A percentile compares a stretch with the other conserved stretches of the same genome.
phyloP scores from a whole-genome alignment of 495 filamentous ascomycete species.

The Annulohypoxylon nitens region DNA sequence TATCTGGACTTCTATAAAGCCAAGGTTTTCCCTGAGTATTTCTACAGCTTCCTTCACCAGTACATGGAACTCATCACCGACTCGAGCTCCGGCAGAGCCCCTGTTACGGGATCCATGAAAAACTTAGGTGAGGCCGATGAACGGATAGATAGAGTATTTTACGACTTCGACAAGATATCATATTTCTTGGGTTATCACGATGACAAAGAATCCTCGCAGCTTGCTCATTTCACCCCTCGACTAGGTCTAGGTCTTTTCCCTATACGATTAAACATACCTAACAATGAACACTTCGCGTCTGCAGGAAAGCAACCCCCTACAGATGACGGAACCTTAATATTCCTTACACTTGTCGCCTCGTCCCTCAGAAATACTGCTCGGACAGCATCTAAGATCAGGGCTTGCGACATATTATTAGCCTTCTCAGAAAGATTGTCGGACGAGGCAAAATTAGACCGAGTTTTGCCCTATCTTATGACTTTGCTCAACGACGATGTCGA shows the following conservation, averaged over 20 bases:
- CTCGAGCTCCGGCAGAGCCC: conserved; percentile 80
- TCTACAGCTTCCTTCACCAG: conserved; percentile 96
- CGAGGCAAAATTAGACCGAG: conserved; percentile 95
- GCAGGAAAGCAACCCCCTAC: conserved; percentile 57
- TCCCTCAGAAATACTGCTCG: conserved; percentile 90
- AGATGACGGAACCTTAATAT: conserved; percentile 94
- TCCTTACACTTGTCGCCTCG: conserved; percentile 87
- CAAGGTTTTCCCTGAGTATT: conserved; percentile 95
- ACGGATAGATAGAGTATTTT: conserved; percentile 89
- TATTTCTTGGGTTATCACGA: conserved; percentile 85
- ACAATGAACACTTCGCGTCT: conserved; percentile 75
- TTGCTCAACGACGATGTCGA: conserved; percentile 85
- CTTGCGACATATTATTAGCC: conserved; percentile 92
- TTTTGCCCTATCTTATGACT: conserved; percentile 88
- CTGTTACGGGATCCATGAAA: conserved; percentile 70
- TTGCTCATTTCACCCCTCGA: conserved; percentile 54
- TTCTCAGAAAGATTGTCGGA: conserved; percentile 93
- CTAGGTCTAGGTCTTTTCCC: conserved; percentile 71
- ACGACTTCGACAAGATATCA: conserved; percentile 97
- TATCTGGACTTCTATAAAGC: conserved; percentile 92
- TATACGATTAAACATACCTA: conserved; percentile 89
- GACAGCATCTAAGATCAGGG: conserved; percentile 86
- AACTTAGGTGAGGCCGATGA: conserved; percentile 89
- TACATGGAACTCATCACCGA: conserved; percentile 98
- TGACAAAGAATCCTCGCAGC: conserved; percentile 53